phyloP scores from a whole-genome alignment of 768 basidiomycete species.

The Pleurotus ostreatus region DNA sequence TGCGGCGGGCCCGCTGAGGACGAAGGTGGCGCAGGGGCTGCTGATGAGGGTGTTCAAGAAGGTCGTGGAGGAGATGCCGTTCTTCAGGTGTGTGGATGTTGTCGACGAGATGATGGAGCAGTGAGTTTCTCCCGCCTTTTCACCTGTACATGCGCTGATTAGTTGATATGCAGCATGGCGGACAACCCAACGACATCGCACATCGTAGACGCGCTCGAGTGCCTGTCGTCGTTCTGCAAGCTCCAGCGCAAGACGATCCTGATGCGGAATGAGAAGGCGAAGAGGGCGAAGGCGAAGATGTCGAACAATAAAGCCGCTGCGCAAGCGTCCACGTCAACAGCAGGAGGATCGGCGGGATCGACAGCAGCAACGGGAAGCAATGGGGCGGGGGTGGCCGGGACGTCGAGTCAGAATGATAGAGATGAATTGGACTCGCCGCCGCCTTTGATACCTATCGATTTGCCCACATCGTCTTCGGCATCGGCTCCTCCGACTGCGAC shows the following conservation, averaged over 20 bases:
- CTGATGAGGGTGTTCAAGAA: conserved; percentile 40
- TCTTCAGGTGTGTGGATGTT: conserved; percentile 44
- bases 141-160: neutral
- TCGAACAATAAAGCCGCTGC: neutral
- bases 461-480: neutral
- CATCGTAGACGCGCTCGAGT: conserved; percentile 47
- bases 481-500: neutral
- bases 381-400: neutral
- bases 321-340: neutral
- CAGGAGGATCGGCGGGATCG: no score
- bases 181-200: conserved; percentile 53
- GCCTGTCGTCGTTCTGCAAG: conserved; percentile 45
- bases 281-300: conserved; percentile 1
- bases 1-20: conserved; percentile 25
- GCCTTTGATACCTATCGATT: neutral
- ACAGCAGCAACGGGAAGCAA: no score
- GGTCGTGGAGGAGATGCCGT: conserved; percentile 53
- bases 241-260: conserved; percentile 39
- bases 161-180: conserved; percentile 33
- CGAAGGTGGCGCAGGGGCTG: conserved; percentile 31
- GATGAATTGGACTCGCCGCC: neutral
- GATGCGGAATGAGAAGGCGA: neutral
- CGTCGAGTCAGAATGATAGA: neutral
- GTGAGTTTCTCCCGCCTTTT: conserved; percentile 27
- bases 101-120: conserved; percentile 52